Percentiles rank a stretch among this genome's conserved stretches.
Evolutionary conservation across 805 yeast species (phyloP).

Genomic region (Ascoidea tarda): DNA sequence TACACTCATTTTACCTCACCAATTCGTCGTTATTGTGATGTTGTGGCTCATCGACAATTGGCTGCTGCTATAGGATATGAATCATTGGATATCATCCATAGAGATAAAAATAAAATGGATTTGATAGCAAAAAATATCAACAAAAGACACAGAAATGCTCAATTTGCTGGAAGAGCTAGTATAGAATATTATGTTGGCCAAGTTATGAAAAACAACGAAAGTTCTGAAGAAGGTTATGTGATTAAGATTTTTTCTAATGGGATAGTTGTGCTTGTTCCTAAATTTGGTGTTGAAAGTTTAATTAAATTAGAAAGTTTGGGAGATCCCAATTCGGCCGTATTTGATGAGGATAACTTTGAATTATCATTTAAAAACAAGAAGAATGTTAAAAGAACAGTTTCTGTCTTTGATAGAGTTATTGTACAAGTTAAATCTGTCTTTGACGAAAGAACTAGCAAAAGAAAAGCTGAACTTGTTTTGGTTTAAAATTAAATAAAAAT

Average conservation of each 20-base stretch:
- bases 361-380: constrained; percentile 35
- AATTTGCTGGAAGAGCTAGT: constrained; percentile 96
- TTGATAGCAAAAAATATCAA: constrained; percentile 79
- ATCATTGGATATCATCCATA: constrained; percentile 61
- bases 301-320: constrained; percentile 69
- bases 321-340: constrained; percentile 45
- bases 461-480: constrained; percentile 59
- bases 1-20: constrained; percentile 99
- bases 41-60: constrained; percentile 91
- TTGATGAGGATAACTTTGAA: constrained; percentile 67
- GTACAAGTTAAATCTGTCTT: constrained; percentile 73
- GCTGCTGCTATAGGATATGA: constrained; percentile 98
- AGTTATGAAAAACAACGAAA: constrained; percentile 77
- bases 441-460: constrained; percentile 83
- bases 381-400: constrained; percentile 35
- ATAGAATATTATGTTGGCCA: constrained; percentile 97
- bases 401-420: constrained; percentile 72
- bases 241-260: constrained; percentile 92
- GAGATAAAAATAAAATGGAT: constrained; percentile 87
- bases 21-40: constrained; percentile 94
- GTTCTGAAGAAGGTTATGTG: constrained; percentile 77
- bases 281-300: constrained; percentile 90
- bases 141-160: constrained; percentile 92
- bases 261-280: constrained; percentile 86
- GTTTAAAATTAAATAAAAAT: too few species aligned